Conservation (phyloP, 2,329 filamentous ascomycete species). For the Fusarium cicatricum region DNA sequence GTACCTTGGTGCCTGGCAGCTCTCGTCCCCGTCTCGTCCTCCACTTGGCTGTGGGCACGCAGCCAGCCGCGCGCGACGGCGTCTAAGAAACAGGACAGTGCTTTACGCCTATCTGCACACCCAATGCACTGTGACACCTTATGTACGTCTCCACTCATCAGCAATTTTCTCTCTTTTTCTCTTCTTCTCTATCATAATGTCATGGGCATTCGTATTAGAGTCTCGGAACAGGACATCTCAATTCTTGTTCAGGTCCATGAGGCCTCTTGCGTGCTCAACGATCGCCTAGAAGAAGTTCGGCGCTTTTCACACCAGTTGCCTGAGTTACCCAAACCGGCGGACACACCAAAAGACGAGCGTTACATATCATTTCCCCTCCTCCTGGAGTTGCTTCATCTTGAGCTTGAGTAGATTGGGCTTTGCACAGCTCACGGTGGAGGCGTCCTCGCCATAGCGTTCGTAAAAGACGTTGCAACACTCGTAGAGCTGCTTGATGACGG, state of each 20-base stretch:
- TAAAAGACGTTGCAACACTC: conserved; percentile 95
- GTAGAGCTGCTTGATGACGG: conserved; percentile 84
- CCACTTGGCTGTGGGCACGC: no score
- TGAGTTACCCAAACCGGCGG: conserved; percentile 58
- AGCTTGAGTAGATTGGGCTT: conserved; percentile 80
- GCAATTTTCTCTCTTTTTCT: conserved; percentile 41
- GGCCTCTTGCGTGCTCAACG: conserved; percentile 97
- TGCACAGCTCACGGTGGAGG: conserved; percentile 83
- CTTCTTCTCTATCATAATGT: conserved; percentile 71
- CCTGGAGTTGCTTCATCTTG: conserved; percentile 78
- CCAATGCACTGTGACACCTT: conserved; percentile 32
- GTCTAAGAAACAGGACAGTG: conserved; percentile 26
- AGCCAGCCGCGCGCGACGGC: no score
- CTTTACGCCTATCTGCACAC: not conserved
- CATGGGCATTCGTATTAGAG: conserved; percentile 97
- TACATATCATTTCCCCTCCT: conserved; percentile 58
- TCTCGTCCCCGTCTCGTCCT: no score
- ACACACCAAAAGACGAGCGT: conserved; percentile 54
- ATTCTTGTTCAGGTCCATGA: conserved; percentile 88
- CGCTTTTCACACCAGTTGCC: conserved; percentile 78
- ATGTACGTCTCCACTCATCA: conserved; percentile 37
- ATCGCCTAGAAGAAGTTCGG: conserved; percentile 85
- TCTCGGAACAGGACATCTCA: conserved; percentile 92
- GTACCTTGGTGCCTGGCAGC: conserved; percentile 26
- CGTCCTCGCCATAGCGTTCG: conserved; percentile 76